Percentiles rank a stretch among this genome's conserved stretches.
Evolutionary conservation across 768 basidiomycete genomes (phyloP).

Genomic region (Lyophyllum shimeji): DNA sequence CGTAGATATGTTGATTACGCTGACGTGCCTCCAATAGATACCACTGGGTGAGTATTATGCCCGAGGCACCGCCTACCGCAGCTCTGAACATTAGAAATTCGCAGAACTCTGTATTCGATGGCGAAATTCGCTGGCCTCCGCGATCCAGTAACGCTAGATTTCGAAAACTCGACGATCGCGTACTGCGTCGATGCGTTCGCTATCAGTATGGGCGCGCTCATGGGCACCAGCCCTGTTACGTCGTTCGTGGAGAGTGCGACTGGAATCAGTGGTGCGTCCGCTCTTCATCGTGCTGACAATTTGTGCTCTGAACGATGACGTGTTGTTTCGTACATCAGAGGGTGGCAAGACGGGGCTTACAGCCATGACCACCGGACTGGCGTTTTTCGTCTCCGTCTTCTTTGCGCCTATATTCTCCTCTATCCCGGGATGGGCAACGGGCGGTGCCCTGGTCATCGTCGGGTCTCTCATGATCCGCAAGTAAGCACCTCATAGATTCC

Average conservation of each 20-base stretch:
- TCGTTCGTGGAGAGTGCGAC: constrained; percentile 84
- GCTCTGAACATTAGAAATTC: background rate
- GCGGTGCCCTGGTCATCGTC: constrained; percentile 81
- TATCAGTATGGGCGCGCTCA: constrained; percentile 77
- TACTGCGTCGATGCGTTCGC: constrained; percentile 83
- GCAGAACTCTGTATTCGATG: constrained; percentile 86
- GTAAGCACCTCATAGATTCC: constrained; percentile 33
- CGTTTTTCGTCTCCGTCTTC: constrained; percentile 84
- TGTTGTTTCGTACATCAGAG: constrained; percentile 41
- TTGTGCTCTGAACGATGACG: background rate
- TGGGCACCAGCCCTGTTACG: constrained; percentile 81
- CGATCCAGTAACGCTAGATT: constrained; percentile 81
- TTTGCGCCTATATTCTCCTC: constrained; percentile 89
- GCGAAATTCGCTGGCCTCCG: constrained; percentile 89
- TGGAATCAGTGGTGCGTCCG: constrained; percentile 62
- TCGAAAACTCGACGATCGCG: constrained; percentile 79
- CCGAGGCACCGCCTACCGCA: background rate
- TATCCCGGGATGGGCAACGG: constrained; percentile 86
- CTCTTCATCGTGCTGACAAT: background rate
- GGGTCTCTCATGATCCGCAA: constrained; percentile 91
- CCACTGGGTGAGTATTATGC: constrained; percentile 38
- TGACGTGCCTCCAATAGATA: constrained; percentile 31
- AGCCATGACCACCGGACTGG: constrained; percentile 66
- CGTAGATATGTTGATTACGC: background rate
- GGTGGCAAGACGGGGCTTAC: constrained; percentile 88